These are phyloP conservation scores for Pseudoneurospora amorphoporcata DNA, from an alignment of 495 filamentous ascomycete genomes.

Conservation along the genomic window DNA sequence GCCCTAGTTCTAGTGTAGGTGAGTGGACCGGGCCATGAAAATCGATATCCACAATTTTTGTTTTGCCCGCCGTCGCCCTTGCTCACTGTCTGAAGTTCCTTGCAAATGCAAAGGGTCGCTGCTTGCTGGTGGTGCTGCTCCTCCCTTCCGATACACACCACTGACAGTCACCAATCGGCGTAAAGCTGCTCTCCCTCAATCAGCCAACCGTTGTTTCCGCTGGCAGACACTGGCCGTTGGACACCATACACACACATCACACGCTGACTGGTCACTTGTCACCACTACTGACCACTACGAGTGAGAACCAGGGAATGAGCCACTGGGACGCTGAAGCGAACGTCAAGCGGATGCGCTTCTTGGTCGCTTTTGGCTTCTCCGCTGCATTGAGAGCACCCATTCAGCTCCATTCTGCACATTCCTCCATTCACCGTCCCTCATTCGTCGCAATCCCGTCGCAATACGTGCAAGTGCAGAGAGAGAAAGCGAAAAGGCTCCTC, in stretches of 20 bases:
- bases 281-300: constrained; percentile 11
- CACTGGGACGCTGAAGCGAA: neutral
- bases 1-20: neutral
- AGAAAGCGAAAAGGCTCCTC: neutral
- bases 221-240: neutral
- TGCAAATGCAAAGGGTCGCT: neutral
- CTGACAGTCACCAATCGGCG: neutral
- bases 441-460: neutral
- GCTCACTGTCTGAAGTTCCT: neutral
- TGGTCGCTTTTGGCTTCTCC: neutral
- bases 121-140: neutral
- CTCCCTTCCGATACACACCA: neutral
- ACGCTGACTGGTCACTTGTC: constrained; percentile 21
- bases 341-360: neutral
- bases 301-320: neutral
- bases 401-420: neutral
- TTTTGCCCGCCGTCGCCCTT: neutral
- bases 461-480: neutral
- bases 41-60: neutral
- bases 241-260: constrained; percentile 22
- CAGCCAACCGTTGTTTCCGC: neutral
- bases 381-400: neutral
- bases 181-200: neutral
- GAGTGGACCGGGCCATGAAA: neutral
- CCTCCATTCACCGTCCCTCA: neutral